Percentiles rank a stretch among this genome's conserved stretches.
These are phyloP conservation scores for Ceratocystis huliohia DNA, from an alignment of 2,329 filamentous ascomycete species.

Conservation along the genomic window DNA sequence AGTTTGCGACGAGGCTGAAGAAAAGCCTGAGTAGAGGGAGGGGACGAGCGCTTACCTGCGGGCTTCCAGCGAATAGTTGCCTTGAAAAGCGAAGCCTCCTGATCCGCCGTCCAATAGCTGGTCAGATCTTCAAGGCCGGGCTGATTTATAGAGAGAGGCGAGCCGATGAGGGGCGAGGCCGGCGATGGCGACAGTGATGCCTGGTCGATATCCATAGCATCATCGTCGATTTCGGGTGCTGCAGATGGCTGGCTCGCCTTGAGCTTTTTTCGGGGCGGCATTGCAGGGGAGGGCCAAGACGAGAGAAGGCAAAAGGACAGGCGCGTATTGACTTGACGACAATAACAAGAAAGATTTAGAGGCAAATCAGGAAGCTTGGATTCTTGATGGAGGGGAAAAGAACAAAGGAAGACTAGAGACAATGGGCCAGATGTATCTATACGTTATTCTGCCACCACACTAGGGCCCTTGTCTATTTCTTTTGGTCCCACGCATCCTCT, in stretches of 20 bases:
- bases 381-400: not conserved
- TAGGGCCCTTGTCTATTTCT: not conserved
- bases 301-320: not conserved
- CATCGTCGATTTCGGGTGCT: conserved; percentile 43
- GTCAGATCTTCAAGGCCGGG: conserved; percentile 41
- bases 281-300: conserved; percentile 26
- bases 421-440: conserved; percentile 8
- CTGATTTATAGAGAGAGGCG: conserved; percentile 16
- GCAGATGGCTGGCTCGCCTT: conserved; percentile 39
- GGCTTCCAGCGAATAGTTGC: conserved; percentile 91
- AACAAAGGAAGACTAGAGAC: not conserved
- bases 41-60: conserved; percentile 47
- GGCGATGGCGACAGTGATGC: conserved; percentile 27
- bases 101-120: conserved; percentile 73
- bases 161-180: conserved; percentile 6
- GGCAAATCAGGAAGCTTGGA: not conserved
- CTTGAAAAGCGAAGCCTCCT: conserved; percentile 85
- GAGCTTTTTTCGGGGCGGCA: conserved; percentile 60
- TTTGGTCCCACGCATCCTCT: conserved; percentile 1
- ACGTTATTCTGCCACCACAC: not conserved
- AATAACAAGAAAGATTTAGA: not conserved
- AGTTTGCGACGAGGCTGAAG: not conserved
- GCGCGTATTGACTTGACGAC: not conserved
- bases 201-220: conserved; percentile 48
- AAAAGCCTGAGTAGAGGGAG: not conserved